phyloP scores from a whole-genome alignment of 257 asterid genomes.

The Rehmannia glutinosa region DNA sequence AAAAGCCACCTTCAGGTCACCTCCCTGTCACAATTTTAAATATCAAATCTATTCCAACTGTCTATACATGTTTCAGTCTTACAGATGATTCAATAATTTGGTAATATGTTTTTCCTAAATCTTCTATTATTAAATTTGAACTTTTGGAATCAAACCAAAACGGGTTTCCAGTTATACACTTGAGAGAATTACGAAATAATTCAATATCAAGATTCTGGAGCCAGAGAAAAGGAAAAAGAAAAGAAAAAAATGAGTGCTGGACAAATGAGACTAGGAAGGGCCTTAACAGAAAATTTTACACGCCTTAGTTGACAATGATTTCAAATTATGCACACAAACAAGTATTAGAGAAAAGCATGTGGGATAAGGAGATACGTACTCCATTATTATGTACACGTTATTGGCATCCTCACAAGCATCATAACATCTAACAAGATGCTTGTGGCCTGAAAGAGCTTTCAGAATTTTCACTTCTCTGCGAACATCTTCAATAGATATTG shows the following conservation, averaged over 20 bases:
- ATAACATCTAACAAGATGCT: conserved; percentile 75
- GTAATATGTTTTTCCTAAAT: not conserved
- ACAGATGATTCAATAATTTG: not conserved
- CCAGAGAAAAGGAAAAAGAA: too few species aligned
- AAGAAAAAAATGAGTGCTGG: too few species aligned
- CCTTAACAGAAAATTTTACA: too few species aligned
- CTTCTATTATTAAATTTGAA: not conserved
- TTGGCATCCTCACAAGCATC: conserved; percentile 96
- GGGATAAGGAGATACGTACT: conserved; percentile 55
- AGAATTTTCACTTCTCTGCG: conserved; percentile 94
- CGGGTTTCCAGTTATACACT: too few species aligned
- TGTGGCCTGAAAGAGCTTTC: conserved; percentile 91
- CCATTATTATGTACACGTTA: conserved; percentile 89
- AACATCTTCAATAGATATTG: conserved; percentile 92
- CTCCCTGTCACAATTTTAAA: not conserved
- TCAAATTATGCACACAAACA: too few species aligned
- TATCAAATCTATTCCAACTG: not conserved
- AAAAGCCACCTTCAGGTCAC: not conserved
- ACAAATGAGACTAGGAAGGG: too few species aligned
- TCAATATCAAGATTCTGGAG: too few species aligned
- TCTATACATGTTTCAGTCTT: not conserved
- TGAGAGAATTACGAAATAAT: too few species aligned
- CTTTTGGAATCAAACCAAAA: too few species aligned
- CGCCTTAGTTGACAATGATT: too few species aligned
- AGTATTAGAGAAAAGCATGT: too few species aligned